These are phyloP conservation scores for Sugiyamaella xylanicola DNA, from an alignment of 1,139 yeast genomes.

Conservation along the genomic window DNA sequence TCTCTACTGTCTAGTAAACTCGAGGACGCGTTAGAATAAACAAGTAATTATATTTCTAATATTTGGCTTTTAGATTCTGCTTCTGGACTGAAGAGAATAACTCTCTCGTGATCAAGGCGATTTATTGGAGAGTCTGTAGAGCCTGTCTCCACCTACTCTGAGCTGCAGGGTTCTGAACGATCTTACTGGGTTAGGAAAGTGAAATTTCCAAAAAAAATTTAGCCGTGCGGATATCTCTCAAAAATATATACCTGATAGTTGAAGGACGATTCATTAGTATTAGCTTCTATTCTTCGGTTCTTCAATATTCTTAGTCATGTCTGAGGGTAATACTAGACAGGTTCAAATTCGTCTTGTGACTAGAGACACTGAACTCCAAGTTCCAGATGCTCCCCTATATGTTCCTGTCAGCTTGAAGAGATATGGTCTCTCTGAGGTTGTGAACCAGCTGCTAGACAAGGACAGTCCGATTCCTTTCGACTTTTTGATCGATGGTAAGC, in stretches of 20 bases:
- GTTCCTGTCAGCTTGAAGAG: slow-evolving; percentile 87
- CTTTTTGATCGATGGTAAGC: slow-evolving; percentile 80
- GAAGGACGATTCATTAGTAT: background rate
- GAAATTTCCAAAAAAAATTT: slow-evolving; percentile 15
- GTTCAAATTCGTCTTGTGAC: slow-evolving; percentile 84
- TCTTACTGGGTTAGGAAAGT: slow-evolving; percentile 10
- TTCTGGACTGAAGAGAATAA: no score
- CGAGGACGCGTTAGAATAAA: no score
- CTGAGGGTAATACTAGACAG: slow-evolving; percentile 40
- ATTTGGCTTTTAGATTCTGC: no score
- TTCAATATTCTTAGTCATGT: slow-evolving; percentile 8
- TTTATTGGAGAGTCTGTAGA: no score
- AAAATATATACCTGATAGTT: background rate
- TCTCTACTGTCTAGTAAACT: no score
- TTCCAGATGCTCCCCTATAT: slow-evolving; percentile 74
- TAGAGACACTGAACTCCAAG: slow-evolving; percentile 75
- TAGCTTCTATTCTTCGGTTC: no score
- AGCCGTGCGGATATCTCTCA: slow-evolving; percentile 2
- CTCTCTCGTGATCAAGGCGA: no score
- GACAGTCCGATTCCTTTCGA: slow-evolving; percentile 84
- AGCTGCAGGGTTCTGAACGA: slow-evolving; percentile 9
- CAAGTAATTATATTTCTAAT: no score
- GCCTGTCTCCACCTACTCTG: background rate
- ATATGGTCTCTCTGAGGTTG: slow-evolving; percentile 92
- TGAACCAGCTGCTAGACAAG: slow-evolving; percentile 73